Evolutionary conservation across 2,329 filamentous ascomycete genomes (phyloP), one percentile per base, ranked within the genome.

Genomic region (Aquanectria penicillioides): DNA sequence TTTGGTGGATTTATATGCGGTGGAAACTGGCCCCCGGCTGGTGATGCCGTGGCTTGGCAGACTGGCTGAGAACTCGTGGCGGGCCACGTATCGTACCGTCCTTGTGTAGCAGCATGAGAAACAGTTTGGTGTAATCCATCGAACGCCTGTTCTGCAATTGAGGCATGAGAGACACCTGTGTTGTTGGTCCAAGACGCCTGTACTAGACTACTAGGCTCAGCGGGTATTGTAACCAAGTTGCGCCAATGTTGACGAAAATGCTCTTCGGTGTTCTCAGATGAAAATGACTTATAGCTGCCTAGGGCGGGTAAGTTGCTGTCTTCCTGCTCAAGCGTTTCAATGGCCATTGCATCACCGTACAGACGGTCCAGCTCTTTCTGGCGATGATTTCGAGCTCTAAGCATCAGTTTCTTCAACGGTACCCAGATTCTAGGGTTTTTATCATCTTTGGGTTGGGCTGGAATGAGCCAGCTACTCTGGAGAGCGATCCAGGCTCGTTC

Each of bases 401-500:
- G 64, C 71, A 78, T 77, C 8, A 81, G 64, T 28, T 69, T 74
- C 2, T 74, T 71, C 15, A 82, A 59, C 1, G 80, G 79, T 3
- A 80, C 57, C 77, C 79, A 81, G 36, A 80, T 71, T 9, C 66
- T 69, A n/a, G 66, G 23, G 11, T 69, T 71, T 51, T 68, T 75
- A 10, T 73, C 62, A n/a, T 66, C 55, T 13, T 63, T 66, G 2
- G 54, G 55, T 8, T 66, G 61, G 1, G 61, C 54, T 1, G 68
- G 68, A 3, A 70, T 80, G 22, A 82, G 62, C 75, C 78, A 81
- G 11, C 58, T 58, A 38, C 77, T 78, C n/a, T 83, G 78, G 5
- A 84, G 71, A 0, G 78, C 78, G 1, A 74, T 63, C 82, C 82
- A 85, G 1, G 77, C 80, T 2, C 81, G 72, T 61, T 84, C 82